These are phyloP conservation scores for Theobroma grandiflorum DNA, from an alignment of 441 rosid genomes.

Conservation along the genomic window DNA sequence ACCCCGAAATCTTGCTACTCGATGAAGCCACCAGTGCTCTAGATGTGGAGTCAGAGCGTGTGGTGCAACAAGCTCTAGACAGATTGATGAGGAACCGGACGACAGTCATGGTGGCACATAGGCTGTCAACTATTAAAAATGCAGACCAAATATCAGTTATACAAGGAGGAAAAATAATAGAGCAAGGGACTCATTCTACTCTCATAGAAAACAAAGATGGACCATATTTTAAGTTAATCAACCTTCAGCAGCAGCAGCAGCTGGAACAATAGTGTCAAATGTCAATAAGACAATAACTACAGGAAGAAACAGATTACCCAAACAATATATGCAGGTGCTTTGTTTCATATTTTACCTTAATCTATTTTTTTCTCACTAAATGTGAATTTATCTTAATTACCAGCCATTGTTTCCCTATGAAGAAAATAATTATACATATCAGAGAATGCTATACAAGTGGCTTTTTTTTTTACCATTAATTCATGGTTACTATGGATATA, in stretches of 20 bases:
- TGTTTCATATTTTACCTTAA: background rate
- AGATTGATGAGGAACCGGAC: slow-evolving; percentile 82
- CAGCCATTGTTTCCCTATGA: slow-evolving; percentile 10
- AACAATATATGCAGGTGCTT: slow-evolving; percentile 11
- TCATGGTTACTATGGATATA: background rate
- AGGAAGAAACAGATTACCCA: background rate
- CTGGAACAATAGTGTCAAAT: slow-evolving; percentile 2
- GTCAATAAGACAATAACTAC: background rate
- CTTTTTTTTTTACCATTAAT: background rate
- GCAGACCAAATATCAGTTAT: slow-evolving; percentile 83
- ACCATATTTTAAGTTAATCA: slow-evolving; percentile 78
- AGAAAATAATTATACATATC: background rate
- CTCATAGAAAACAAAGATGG: slow-evolving; percentile 75
- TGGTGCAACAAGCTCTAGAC: slow-evolving; percentile 91
- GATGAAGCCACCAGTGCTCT: slow-evolving; percentile 96
- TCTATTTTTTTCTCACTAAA: background rate
- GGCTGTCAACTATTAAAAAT: slow-evolving; percentile 87
- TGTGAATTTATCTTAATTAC: background rate
- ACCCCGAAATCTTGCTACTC: slow-evolving; percentile 80
- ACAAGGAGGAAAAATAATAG: slow-evolving; percentile 76
- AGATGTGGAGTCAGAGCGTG: slow-evolving; percentile 78
- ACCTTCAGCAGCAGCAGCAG: slow-evolving; percentile 76
- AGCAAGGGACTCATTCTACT: slow-evolving; percentile 80
- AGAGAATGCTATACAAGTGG: background rate
- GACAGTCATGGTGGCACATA: slow-evolving; percentile 90